Base-by-base conservation (phyloP, 148 eudicot species). In the Beta vulgaris region DNA sequence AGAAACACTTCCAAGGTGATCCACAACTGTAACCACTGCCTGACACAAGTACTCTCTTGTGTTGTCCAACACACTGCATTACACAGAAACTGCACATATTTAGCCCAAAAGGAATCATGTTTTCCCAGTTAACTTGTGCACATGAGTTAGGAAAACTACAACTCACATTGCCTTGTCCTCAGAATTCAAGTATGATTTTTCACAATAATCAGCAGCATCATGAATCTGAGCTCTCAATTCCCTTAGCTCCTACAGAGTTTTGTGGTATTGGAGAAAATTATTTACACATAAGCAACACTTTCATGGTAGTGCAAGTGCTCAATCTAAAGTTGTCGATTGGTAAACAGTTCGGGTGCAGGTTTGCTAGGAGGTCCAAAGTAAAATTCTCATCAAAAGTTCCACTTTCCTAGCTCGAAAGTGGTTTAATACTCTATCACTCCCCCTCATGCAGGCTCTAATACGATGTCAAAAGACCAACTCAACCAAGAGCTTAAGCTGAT, bases 1-100 rank as follows among this genome's bases (percentile, higher is more conserved):
- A 16, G 97, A 88, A 69, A 86, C 90, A 31, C 81, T 74, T 39
- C 97, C 94, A 12, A 92, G 84, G 82, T 88, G 94, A 83, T 92
- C 97, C 57, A 90, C 86, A 18, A 92, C 82, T 43, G 92, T 87
- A 11, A 90, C 88, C 15, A 88, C 85, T 54, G 93, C 90, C 65
- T 73, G 83, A 80, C 87, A 84, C 26, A 91, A 74, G 76, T 91
- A 91, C 80, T 91, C 97, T 65, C 79, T 91, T 15, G 97, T 87
- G 80, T 82, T 88, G 57, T 87, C 87, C 84, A 91, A 12, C 37
- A 91, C 89, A 19, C 97, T 91, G 86, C 78, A 79, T 53, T 25
- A 2, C 35, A 31, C 37, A 71, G 0, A 65, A 46, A 1, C 34
- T 39, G 6, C 19, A 51, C 37, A 49, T 40, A 13, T 10, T 46